These are phyloP conservation scores for Scalesia atractyloides DNA, from an alignment of 129 eudicot genomes.

Conservation along the genomic window DNA sequence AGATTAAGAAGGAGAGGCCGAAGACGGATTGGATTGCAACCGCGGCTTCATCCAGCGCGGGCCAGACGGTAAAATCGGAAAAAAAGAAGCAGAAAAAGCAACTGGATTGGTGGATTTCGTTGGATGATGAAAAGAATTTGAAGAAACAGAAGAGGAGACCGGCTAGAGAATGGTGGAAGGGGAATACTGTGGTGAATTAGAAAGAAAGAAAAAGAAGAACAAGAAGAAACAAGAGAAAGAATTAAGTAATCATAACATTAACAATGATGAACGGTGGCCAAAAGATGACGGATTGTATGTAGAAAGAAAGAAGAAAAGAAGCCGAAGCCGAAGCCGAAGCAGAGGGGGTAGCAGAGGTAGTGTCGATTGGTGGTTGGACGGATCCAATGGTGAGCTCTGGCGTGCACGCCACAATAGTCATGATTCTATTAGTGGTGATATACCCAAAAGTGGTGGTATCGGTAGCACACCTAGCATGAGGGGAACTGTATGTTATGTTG, in stretches of 20 bases:
- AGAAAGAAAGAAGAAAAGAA: slow-evolving; percentile 62
- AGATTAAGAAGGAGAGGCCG: slow-evolving; percentile 81
- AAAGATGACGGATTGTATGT: slow-evolving; percentile 57
- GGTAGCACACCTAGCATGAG: slow-evolving; percentile 94
- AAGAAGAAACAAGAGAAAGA: slow-evolving; percentile 51
- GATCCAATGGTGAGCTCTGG: slow-evolving; percentile 89
- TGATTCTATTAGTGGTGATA: slow-evolving; percentile 79
- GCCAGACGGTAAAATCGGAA: slow-evolving; percentile 38
- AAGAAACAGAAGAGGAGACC: slow-evolving; percentile 82
- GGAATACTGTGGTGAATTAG: slow-evolving; percentile 83
- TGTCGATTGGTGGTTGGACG: slow-evolving; percentile 95
- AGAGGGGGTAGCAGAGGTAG: slow-evolving; percentile 70
- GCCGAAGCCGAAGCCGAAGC: slow-evolving; percentile 71
- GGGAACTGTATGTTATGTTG: slow-evolving; percentile 90
- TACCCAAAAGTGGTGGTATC: slow-evolving; percentile 76
- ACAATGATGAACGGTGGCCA: slow-evolving; percentile 55
- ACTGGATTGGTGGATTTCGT: slow-evolving; percentile 84
- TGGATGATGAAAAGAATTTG: slow-evolving; percentile 50
- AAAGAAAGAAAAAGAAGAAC: slow-evolving; percentile 69
- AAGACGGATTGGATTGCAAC: slow-evolving; percentile 53
- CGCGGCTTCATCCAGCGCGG: slow-evolving; percentile 55
- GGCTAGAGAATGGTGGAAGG: slow-evolving; percentile 99
- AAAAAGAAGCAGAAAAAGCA: slow-evolving; percentile 45
- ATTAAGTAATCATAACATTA: slow-evolving; percentile 28
- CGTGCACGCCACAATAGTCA: slow-evolving; percentile 57